Base-by-base conservation (phyloP, 1,139 yeast genomes). In the Kodamaea plutei region DNA sequence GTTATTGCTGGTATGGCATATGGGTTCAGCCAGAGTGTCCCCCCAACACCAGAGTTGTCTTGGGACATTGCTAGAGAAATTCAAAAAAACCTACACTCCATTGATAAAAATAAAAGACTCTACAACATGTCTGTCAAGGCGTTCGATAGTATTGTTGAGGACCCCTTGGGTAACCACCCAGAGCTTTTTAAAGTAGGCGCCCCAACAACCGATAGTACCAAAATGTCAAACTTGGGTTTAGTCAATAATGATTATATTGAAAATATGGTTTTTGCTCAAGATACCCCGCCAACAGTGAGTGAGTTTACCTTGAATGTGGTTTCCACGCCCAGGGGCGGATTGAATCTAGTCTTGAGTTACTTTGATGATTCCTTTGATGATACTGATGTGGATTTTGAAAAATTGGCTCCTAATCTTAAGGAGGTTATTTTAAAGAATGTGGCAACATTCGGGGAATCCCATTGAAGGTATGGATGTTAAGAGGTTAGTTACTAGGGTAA, bases 221-320 rank as follows among this genome's bases (percentile, higher is more conserved):
- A 66, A 33, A 37, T 63, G 11, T 67, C 73, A 6, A 67, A 66
- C 37, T 48, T 67, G 37, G 73, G 73, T 2, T 39, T 53, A 4
- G 44, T 58, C 14, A 50, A 49, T 24, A 16, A 30, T 4, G 38
- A 38, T 2, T 31, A 24, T 8, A 48, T 65, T 12, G 44, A 38
- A 1, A 55, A 63, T 31, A 41, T 64, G 49, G 43, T 60, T 1
- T 66, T 65, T 38, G 46, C 64, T 2, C 73, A 66, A 37, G 69
- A 64, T 36, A 29, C 64, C 30, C 57, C 68, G 2, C 58, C 65
- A 2, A 38, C 47, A 2, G 61, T 66, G 2, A 40, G 64, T 4
- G 70, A 66, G 23, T 59, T 64, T 35, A 55, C 60, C 56, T 36
- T 64, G 17, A 55, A 45, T 35, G 48, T 58, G 8, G 44, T 64